Conservation (phyloP, 1,139 yeast genomes). For the Yamadazyma diospyri region DNA sequence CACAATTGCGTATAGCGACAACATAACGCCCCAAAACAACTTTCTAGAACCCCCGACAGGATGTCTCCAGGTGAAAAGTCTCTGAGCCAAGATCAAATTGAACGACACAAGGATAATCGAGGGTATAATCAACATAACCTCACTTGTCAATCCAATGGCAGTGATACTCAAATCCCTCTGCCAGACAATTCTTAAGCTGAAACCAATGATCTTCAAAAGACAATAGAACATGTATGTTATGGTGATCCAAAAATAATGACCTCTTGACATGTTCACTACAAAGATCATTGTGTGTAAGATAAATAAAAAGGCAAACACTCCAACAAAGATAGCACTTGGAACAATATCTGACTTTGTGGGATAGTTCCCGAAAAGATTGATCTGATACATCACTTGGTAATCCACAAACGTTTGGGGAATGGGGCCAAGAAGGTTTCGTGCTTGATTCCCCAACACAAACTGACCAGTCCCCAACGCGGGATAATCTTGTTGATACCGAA, state of each 20-base stretch:
- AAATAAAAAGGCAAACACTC: constrained; percentile 25
- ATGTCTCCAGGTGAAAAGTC: constrained; percentile 80
- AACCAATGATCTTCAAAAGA: constrained; percentile 30
- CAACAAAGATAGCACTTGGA: constrained; percentile 33
- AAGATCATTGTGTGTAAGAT: constrained; percentile 28
- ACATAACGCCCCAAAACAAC: constrained; percentile 55
- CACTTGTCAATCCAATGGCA: constrained; percentile 55
- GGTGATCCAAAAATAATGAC: constrained; percentile 38
- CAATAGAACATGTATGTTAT: constrained; percentile 32
- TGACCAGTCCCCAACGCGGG: constrained; percentile 19
- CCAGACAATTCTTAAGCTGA: constrained; percentile 33
- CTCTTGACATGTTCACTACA: constrained; percentile 29
- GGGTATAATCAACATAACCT: constrained; percentile 56
- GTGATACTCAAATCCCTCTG: constrained; percentile 28
- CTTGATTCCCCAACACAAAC: constrained; percentile 13
- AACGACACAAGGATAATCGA: constrained; percentile 53
- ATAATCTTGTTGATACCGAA: constrained; percentile 21
- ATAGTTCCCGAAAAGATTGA: constrained; percentile 35
- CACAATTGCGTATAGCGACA: constrained; percentile 50
- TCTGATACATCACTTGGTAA: constrained; percentile 13
- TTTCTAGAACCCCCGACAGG: constrained; percentile 67
- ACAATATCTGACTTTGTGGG: constrained; percentile 28
- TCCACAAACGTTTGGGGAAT: constrained; percentile 14
- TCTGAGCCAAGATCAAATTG: constrained; percentile 68
- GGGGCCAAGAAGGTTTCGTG: constrained; percentile 13